A percentile compares a stretch with the other conserved stretches of the same genome.
Evolutionary conservation across 208 protist genomes (phyloP).

Genomic region (Leishmania major): DNA sequence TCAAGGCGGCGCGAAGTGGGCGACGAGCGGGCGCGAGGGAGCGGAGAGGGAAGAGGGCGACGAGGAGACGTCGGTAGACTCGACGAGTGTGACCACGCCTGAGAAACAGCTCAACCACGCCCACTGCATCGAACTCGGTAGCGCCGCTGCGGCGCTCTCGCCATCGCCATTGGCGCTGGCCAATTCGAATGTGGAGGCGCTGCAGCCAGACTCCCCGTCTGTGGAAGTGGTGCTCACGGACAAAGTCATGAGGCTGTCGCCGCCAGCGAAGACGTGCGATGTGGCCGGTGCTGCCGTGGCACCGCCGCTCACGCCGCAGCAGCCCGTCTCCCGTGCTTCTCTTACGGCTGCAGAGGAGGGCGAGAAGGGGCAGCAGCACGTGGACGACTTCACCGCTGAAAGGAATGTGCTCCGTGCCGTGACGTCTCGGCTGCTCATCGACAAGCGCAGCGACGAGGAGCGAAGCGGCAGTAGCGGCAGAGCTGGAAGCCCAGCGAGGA

Average conservation of each 20-base stretch:
- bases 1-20: neutral
- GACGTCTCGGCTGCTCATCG: neutral
- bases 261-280: neutral
- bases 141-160: neutral
- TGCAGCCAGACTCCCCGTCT: neutral
- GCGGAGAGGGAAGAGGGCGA: neutral
- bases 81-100: conserved; percentile 20
- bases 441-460: neutral
- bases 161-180: neutral
- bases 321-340: neutral
- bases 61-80: neutral
- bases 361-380: neutral
- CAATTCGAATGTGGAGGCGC: neutral
- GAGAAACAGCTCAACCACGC: conserved; percentile 21
- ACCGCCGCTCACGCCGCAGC: neutral
- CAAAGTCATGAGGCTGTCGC: conserved; percentile 9
- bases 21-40: neutral
- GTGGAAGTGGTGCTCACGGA: conserved; percentile 21
- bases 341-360: neutral
- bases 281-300: neutral
- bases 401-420: neutral
- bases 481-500: neutral
- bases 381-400: neutral
- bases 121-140: neutral
- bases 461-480: neutral